These are phyloP conservation scores for Talaromyces liani DNA, from an alignment of 495 filamentous ascomycete species.

Conservation along the genomic window DNA sequence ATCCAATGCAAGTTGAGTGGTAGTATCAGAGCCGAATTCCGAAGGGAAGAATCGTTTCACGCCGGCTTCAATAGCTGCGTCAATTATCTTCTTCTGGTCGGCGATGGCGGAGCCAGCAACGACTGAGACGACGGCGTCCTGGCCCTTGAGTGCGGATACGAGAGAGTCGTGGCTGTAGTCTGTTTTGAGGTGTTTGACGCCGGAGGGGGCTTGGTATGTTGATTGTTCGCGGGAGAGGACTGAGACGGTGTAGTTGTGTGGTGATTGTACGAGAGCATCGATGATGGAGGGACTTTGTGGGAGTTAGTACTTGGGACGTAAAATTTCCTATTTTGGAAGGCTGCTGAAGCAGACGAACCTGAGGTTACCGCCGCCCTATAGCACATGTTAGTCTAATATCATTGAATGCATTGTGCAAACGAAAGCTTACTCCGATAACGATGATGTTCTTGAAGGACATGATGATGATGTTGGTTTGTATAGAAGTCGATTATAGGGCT, in stretches of 20 bases:
- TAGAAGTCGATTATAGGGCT: neutral
- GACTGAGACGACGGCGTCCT: slow-evolving; percentile 32
- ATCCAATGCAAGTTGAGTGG: slow-evolving; percentile 19
- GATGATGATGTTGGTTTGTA: neutral
- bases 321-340: neutral
- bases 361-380: slow-evolving; percentile 4
- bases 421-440: neutral
- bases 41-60: slow-evolving; percentile 48
- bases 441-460: slow-evolving; percentile 5
- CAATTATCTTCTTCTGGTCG: slow-evolving; percentile 35
- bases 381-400: neutral
- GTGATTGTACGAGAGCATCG: neutral
- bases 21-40: slow-evolving; percentile 34
- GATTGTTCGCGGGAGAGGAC: slow-evolving; percentile 28
- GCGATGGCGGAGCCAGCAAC: slow-evolving; percentile 18
- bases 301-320: neutral
- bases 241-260: slow-evolving; percentile 16
- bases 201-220: neutral
- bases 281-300: neutral
- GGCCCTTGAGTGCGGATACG: slow-evolving; percentile 19
- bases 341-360: neutral
- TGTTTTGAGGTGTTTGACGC: slow-evolving; percentile 3
- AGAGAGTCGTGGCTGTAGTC: slow-evolving; percentile 12
- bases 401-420: neutral
- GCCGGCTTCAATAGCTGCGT: slow-evolving; percentile 43